Evolutionary conservation across 2,329 filamentous ascomycete genomes (phyloP).

Genomic region (Diplodia intermedia): DNA sequence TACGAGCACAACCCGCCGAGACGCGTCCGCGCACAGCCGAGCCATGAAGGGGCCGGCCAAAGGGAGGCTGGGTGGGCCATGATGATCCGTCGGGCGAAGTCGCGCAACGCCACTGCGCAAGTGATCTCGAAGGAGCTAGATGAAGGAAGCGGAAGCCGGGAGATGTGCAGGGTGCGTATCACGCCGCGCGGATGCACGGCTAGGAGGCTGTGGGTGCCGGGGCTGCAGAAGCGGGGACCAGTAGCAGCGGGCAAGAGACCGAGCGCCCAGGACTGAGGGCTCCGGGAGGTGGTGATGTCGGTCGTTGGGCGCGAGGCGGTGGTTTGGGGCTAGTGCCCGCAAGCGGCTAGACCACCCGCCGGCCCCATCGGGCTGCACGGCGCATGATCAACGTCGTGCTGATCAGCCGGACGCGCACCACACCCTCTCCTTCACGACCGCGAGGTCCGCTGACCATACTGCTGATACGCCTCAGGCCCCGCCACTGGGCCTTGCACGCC

Average conservation of each 20-base stretch:
- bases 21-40: too few relatives aligned
- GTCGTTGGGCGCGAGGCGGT: conserved; percentile 21
- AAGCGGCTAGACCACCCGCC: conserved; percentile 24
- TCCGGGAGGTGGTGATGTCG: conserved; percentile 18
- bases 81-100: conserved; percentile 4
- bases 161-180: conserved; percentile 25
- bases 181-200: background rate
- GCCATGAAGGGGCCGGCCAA: background rate
- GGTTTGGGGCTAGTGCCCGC: conserved; percentile 14
- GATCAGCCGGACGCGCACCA: conserved; percentile 32
- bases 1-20: too few relatives aligned
- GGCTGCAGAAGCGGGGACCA: conserved; percentile 10
- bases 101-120: background rate
- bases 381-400: conserved; percentile 30
- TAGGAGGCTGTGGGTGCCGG: background rate
- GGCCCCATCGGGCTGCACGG: conserved; percentile 15
- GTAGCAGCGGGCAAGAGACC: background rate
- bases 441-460: conserved; percentile 48
- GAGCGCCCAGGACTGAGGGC: background rate
- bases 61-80: background rate
- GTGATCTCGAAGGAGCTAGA: conserved; percentile 15
- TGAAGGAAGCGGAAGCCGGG: conserved; percentile 23
- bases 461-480: conserved; percentile 42
- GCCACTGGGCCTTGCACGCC: conserved; percentile 23
- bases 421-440: conserved; percentile 41